Evolutionary conservation across 78 protist genomes (phyloP), one percentile per base, ranked within the genome.

Genomic region (Dictyostelium intermedium): DNA sequence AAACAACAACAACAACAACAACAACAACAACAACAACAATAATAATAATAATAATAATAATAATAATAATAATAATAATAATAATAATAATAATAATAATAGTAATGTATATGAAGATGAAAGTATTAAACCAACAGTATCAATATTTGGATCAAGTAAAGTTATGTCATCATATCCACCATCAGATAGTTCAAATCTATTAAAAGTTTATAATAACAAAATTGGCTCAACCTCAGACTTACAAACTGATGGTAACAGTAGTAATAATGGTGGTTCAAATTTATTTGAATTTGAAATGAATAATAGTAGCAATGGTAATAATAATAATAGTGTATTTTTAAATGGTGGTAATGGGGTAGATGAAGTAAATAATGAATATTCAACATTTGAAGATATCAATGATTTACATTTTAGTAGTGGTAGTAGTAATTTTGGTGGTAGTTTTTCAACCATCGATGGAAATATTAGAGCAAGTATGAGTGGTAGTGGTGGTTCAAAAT

Each of bases 121-220:
- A 2, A n/a, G 30, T 41, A 77, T 6, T 41, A 25, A 10, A 25
- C 53, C 56, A 41, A 43, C 82, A 41, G 50, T 43, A 23, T n/a
- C 60, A 41, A 41, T 43, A 11, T 77, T 41, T 77, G 82, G 60
- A 23, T 77, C 82, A 41, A 77, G 79, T 18, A 72, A 72, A 14
- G 35, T 72, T 13, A 72, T 72, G 79, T 72, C 79, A 34, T 72
- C 79, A 72, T 72, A 72, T 72, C 79, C 79, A 34, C 79, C 79
- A 5, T 72, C 79, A 34, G 35, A 72, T 72, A 32, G 25, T 30
- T 35, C 79, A 5, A 16, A 30, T 30, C 32, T 72, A 72, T 27
- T 27, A 23, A 66, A 66, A 27, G 74, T 27, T 66, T 23, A 27
- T 27, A 27, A 27, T 66, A 9, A 25, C 2, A 66, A 66, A 27